These are phyloP conservation scores for Blastobotrys petasosporus DNA, from an alignment of 1,139 yeast genomes.

Conservation along the genomic window DNA sequence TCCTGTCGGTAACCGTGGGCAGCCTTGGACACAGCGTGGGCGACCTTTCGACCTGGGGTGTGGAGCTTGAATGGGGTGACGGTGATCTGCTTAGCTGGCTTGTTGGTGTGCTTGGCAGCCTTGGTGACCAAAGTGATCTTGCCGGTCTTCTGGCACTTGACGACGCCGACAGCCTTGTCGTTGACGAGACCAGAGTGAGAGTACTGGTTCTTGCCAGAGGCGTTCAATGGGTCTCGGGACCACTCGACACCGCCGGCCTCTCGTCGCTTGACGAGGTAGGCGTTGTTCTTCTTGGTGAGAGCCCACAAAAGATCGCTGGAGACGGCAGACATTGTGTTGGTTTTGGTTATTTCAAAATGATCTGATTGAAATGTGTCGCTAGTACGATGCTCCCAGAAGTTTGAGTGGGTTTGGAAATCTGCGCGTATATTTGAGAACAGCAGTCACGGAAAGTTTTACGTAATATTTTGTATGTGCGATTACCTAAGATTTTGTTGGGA, in stretches of 20 bases:
- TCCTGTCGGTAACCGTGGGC: slow-evolving; percentile 45
- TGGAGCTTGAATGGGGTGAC: slow-evolving; percentile 38
- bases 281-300: slow-evolving; percentile 42
- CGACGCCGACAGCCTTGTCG: slow-evolving; percentile 44
- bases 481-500: too few species aligned
- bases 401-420: too few species aligned
- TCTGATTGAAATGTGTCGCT: too few species aligned
- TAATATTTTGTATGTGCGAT: too few species aligned
- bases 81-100: slow-evolving; percentile 39
- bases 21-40: slow-evolving; percentile 42
- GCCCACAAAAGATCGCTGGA: slow-evolving; percentile 46
- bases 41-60: slow-evolving; percentile 40
- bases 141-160: slow-evolving; percentile 28
- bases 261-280: slow-evolving; percentile 43
- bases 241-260: slow-evolving; percentile 37
- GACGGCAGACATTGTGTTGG: slow-evolving; percentile 5
- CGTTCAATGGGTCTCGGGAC: slow-evolving; percentile 47
- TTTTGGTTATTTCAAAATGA: background rate
- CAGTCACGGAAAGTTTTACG: too few species aligned
- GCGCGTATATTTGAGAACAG: too few species aligned
- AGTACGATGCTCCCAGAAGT: too few species aligned
- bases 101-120: slow-evolving; percentile 39
- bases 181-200: slow-evolving; percentile 44
- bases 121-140: slow-evolving; percentile 40
- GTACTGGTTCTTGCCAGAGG: slow-evolving; percentile 42